A percentile compares a stretch with the other conserved stretches of the same genome.
Conservation (phyloP, 345 rosid genomes). For the Syzygium aqueum region DNA sequence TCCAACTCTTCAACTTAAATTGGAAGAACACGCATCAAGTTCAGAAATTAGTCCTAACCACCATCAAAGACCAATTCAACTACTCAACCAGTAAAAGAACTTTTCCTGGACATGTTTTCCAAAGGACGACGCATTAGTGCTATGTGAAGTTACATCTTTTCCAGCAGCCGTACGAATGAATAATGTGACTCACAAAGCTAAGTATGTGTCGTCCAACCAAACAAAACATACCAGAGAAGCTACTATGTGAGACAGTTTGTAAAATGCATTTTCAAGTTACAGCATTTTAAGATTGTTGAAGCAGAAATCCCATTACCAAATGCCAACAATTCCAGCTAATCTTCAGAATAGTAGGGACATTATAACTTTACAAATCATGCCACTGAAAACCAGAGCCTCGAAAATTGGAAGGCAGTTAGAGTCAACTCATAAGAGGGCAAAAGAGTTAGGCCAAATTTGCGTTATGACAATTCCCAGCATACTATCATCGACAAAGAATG, state of each 20-base stretch:
- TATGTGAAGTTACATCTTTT: neutral
- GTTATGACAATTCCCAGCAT: neutral
- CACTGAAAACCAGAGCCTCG: neutral
- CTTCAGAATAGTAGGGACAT: neutral
- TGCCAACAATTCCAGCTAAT: neutral
- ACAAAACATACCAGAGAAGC: neutral
- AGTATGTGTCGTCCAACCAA: neutral
- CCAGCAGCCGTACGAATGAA: neutral
- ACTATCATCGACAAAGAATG: neutral
- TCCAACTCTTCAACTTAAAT: constrained; percentile 50
- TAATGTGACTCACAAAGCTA: neutral
- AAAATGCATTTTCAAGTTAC: neutral
- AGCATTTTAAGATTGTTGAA: neutral
- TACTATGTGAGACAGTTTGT: neutral
- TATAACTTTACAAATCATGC: neutral
- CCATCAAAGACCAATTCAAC: neutral
- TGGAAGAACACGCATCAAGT: neutral
- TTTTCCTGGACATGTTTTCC: neutral
- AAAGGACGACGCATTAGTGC: neutral
- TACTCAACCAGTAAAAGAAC: neutral
- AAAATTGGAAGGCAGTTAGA: neutral
- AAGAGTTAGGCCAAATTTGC: neutral
- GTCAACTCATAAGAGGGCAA: neutral
- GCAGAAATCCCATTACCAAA: neutral
- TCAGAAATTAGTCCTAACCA: neutral